Base-by-base conservation (phyloP, 352 stramenopile genomes). In the Peronospora tabacina region DNA sequence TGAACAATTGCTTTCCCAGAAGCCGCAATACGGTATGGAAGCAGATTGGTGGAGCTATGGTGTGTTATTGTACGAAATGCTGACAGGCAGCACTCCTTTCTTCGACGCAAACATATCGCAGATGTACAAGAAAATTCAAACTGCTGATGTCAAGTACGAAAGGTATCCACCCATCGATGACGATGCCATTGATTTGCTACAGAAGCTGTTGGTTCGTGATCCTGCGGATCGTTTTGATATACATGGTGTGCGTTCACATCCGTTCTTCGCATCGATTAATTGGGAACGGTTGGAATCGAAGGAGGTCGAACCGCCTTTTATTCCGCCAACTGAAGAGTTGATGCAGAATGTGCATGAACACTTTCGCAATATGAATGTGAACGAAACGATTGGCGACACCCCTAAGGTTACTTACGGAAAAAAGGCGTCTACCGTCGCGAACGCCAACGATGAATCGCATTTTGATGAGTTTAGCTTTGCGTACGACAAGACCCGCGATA, bases 1-100 rank as follows among this genome's bases (percentile, higher is more conserved):
- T 1, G 82, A 94, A 64, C 80, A 90, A 28, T 42, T 94, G 19
- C 56, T 87, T 33, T 88, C 80, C 15, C 80, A 91, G 52, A 88
- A 89, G 61, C 80, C 82, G 17, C 71, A 86, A 58, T 94, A 95
- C 58, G 81, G 80, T 30, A 88, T 87, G 71, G 76, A 78, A 29
- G 85, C 85, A 15, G 87, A 96, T 59, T 96, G 86, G 86, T 96
- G 86, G 86, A 94, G 83, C 49, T 90, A 94, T 40, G 87, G 87
- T 37, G 81, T 96, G 13, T 52, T 96, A 13, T 41, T 96, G 15
- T 96, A 92, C 45, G 87, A 96, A 59, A 89, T 96, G 72, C 61
- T 95, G 19, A 91, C 80, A 6, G 88, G 87, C 12, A 70, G 61
- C 38, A 95, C 87, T 49, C 88, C 88, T 43, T 97, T 96, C 60